Base-by-base conservation (phyloP, 805 yeast species). In the Danielozyma ontarioensis region DNA sequence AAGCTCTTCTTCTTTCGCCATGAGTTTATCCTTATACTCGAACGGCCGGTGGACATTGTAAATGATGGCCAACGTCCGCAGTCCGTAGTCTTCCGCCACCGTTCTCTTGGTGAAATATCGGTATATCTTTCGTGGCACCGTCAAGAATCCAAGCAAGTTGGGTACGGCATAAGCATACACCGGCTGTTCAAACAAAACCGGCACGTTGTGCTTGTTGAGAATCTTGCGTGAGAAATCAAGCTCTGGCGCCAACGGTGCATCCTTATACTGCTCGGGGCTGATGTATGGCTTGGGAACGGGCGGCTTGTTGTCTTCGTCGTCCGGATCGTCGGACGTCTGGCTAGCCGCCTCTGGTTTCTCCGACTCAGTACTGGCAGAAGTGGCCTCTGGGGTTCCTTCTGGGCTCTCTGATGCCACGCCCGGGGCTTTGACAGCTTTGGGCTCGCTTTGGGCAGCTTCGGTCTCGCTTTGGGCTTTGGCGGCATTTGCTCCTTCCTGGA, bases 131-230 rank as follows among this genome's bases (percentile, higher is more conserved):
- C 70, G 69, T 2, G 95, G 96, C 16, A 83, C 79, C 35, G 75
- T 80, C 16, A 74, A 44, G 53, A 93, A 84, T 1, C 98, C 98
- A 11, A 83, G 59, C 18, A 86, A 53, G 45, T 83, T 87, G 22
- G 87, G 90, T 25, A 83, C 78, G 4, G 89, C 78, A 36, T 84
- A 69, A 10, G 82, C 88, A 11, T 80, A 65, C 2, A 90, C 62
- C 4, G 97, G 95, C 47, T 87, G 93, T 36, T 79, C 78, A 50
- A 80, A 78, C 31, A 80, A 60, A 19, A 74, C 77, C 1, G 88
- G 80, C 7, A 76, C 61, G 16, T 66, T 59, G 22, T 66, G 47
- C 21, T 52, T 54, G 34, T 57, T 57, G 24, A 59, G 47, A 13
- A 60, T 35, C 12, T 41, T 40, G 16, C 34, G 23, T 6, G 59